Percentiles rank a stretch among this genome's conserved stretches.
phyloP scores from a whole-genome alignment of 768 basidiomycete genomes.

The Leucosporidium creatinivorum region DNA sequence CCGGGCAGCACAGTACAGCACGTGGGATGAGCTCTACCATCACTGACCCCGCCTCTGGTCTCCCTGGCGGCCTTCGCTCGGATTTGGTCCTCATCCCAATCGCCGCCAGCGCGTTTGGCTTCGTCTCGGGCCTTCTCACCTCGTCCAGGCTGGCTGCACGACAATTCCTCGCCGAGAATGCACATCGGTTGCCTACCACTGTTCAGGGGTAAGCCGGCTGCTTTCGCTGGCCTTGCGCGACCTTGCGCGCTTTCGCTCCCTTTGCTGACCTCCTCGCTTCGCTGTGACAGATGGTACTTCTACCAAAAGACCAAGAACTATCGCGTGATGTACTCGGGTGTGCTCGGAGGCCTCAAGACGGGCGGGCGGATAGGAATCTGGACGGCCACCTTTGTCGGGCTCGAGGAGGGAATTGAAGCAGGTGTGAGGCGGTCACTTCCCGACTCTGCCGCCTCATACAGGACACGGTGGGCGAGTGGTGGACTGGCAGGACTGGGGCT shows the following conservation, averaged over 20 bases:
- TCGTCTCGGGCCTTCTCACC: conserved; percentile 46
- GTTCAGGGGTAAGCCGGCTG: conserved; percentile 53
- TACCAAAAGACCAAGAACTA: conserved; percentile 97
- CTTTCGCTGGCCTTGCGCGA: neutral
- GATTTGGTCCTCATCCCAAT: conserved; percentile 22
- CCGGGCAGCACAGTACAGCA: neutral
- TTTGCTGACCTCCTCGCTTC: neutral
- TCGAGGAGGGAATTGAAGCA: conserved; percentile 12
- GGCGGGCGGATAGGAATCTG: conserved; percentile 17
- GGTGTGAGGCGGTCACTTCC: neutral
- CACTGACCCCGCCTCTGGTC: neutral
- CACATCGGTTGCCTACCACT: conserved; percentile 74
- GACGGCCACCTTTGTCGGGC: conserved; percentile 22
- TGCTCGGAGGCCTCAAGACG: conserved; percentile 52
- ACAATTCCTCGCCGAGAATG: conserved; percentile 86
- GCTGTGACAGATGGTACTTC: conserved; percentile 60
- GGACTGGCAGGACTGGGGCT: conserved; percentile 6
- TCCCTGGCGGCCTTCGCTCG: conserved; percentile 3
- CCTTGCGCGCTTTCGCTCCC: neutral
- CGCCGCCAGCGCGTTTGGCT: conserved; percentile 24
- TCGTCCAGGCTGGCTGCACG: conserved; percentile 64
- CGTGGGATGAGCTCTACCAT: neutral
- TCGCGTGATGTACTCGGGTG: conserved; percentile 62
- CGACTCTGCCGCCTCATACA: neutral
- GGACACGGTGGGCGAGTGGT: conserved; percentile 12